Base-by-base conservation (phyloP, 306 rosid species). In the Quercus wislizeni region DNA sequence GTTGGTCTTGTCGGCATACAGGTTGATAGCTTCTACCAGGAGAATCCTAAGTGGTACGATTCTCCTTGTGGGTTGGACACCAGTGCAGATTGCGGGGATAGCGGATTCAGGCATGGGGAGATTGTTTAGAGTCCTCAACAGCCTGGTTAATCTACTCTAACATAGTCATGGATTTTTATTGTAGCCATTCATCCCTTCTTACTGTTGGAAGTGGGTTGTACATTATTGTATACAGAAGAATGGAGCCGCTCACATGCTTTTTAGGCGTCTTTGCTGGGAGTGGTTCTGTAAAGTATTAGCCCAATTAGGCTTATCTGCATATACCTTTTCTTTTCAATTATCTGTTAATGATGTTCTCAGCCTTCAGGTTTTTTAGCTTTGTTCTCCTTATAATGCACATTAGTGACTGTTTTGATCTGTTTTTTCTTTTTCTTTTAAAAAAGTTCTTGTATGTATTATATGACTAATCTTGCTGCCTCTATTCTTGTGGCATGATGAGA, bases 31-130 rank as follows among this genome's bases (percentile, higher is more conserved):
- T 93, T 96, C 89, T 96, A 93, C 82, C 98, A 85, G 61, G 99
- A 91, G 83, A 93, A 86, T 84, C 73, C 93, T 73, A 96, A 96
- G 85, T 96, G 99, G 99, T 96, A 89, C 65, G 99, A 96, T 88
- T 93, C 98, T 86, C 98, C 99, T 74, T 96, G 99, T 86, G 94
- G 90, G 71, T 86, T 96, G 90, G 97, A 93, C 86, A 86, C 97
- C 18, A 85, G 86, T 82, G 88, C 94, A 33, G 98, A 93, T 80
- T 96, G 98, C 69, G 98, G 90, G 76, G 98, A 96, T 83, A 84
- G 88, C 82, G 91, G 88, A 80, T 92, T 95, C 83, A 88, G 89
- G 85, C 95, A 90, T 62, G 99, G 90, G 73, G 99, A 88, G 86
- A 92, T 95, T 87, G 92, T 91, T 72, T 95, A 92, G 86, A 74